Conservation (phyloP, 257 asterid genomes). For the Nicotiana sylvestris region DNA sequence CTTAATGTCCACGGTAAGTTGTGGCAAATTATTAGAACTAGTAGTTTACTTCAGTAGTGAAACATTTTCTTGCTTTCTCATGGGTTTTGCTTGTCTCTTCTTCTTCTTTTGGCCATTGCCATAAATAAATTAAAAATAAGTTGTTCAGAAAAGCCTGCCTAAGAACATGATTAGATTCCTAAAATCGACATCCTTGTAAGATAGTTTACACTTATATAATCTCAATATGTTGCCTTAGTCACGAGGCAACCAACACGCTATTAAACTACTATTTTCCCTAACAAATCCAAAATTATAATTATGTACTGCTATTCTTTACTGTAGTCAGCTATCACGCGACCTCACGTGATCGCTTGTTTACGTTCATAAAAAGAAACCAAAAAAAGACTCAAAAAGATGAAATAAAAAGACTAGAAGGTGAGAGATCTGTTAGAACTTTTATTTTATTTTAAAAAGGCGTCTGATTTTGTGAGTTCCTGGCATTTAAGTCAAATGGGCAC, state of each 20-base stretch:
- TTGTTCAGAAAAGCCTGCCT: not conserved
- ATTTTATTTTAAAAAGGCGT: not conserved
- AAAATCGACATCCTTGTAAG: conserved; percentile 39
- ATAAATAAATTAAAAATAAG: not conserved
- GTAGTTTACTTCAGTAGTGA: not conserved
- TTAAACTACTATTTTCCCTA: not conserved
- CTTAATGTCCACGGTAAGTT: conserved; percentile 19
- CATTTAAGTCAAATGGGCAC: conserved; percentile 1
- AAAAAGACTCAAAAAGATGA: not conserved
- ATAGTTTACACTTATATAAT: conserved; percentile 27
- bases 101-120: not conserved
- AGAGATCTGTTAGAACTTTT: not conserved
- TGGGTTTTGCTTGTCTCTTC: conserved; percentile 19
- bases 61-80: conserved; percentile 13
- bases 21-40: not conserved
- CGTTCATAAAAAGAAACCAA: not conserved
- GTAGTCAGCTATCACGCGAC: conserved; percentile 60
- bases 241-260: conserved; percentile 40
- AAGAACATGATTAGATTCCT: conserved; percentile 47
- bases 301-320: conserved; percentile 27
- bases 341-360: conserved; percentile 54
- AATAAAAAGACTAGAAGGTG: not conserved
- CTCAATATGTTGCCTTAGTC: conserved; percentile 31
- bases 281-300: conserved; percentile 21
- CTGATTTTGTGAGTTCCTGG: conserved; percentile 8